Percentiles rank a stretch among this genome's conserved stretches.
Conservation (phyloP, 306 rosid genomes). For the Prosopis cineraria region DNA sequence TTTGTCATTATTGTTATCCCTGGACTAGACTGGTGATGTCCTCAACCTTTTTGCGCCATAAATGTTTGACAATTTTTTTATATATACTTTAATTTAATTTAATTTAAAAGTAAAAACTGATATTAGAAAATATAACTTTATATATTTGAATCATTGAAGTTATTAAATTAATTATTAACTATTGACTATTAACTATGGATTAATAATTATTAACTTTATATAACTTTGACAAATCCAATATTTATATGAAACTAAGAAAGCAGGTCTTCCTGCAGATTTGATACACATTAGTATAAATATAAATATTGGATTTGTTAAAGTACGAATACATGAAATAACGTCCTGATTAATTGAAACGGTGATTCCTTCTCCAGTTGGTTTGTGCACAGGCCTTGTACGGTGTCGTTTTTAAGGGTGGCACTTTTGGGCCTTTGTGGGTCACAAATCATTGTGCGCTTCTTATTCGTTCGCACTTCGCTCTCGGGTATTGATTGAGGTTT, state of each 20-base stretch:
- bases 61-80: background rate
- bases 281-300: background rate
- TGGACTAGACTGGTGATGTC: background rate
- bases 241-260: background rate
- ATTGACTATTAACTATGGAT: too few relatives aligned
- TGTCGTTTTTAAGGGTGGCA: background rate
- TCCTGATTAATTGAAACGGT: background rate
- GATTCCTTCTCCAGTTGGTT: background rate
- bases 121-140: too few relatives aligned
- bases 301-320: background rate
- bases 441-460: constrained; percentile 57
- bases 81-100: background rate
- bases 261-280: background rate
- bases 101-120: too few relatives aligned
- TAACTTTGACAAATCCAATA: too few relatives aligned
- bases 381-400: background rate
- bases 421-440: constrained; percentile 45
- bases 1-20: constrained; percentile 22
- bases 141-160: background rate
- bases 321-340: background rate
- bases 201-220: background rate
- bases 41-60: background rate
- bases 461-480: constrained; percentile 61
- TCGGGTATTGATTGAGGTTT: constrained; percentile 34
- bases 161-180: background rate